Conservation (phyloP, 2,329 filamentous ascomycete genomes). For the Pleomassaria siparia region DNA sequence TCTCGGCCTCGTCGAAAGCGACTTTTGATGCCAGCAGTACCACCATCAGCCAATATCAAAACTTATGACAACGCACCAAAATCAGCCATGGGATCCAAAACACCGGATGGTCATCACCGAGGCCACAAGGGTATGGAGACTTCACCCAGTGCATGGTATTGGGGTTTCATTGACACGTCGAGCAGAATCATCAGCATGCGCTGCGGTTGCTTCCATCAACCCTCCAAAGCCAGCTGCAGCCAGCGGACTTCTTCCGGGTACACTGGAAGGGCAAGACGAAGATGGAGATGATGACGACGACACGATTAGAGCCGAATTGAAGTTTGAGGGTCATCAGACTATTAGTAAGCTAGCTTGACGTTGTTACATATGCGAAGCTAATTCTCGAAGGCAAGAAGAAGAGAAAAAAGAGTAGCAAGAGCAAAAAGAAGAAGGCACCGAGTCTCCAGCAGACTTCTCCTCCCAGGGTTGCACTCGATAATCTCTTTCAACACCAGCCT, state of each 20-base stretch:
- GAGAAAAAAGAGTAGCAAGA: slow-evolving; percentile 71
- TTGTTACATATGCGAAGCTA: slow-evolving; percentile 5
- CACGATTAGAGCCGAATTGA: slow-evolving; percentile 38
- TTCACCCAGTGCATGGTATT: not conserved
- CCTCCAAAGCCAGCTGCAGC: slow-evolving; percentile 38
- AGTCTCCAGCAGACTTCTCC: slow-evolving; percentile 63
- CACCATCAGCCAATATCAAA: too few species aligned
- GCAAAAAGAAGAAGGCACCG: slow-evolving; percentile 60
- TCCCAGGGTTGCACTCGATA: slow-evolving; percentile 69
- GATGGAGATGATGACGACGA: slow-evolving; percentile 53
- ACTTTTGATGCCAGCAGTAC: too few species aligned
- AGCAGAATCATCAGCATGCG: slow-evolving; percentile 27
- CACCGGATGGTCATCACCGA: slow-evolving; percentile 39
- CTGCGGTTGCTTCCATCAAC: slow-evolving; percentile 30
- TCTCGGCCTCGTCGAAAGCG: too few species aligned
- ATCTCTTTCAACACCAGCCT: slow-evolving; percentile 66
- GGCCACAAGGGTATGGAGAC: slow-evolving; percentile 31
- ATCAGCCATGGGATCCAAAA: slow-evolving; percentile 41
- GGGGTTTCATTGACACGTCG: slow-evolving; percentile 17
- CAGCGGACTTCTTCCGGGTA: slow-evolving; percentile 37
- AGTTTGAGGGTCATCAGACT: slow-evolving; percentile 20
- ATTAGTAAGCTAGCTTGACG: slow-evolving; percentile 6
- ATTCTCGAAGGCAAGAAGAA: slow-evolving; percentile 64
- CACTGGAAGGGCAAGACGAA: slow-evolving; percentile 49
- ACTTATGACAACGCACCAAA: slow-evolving; percentile 3